Conservation (phyloP, 495 filamentous ascomycete species). For the Penicillium tannophilum region DNA sequence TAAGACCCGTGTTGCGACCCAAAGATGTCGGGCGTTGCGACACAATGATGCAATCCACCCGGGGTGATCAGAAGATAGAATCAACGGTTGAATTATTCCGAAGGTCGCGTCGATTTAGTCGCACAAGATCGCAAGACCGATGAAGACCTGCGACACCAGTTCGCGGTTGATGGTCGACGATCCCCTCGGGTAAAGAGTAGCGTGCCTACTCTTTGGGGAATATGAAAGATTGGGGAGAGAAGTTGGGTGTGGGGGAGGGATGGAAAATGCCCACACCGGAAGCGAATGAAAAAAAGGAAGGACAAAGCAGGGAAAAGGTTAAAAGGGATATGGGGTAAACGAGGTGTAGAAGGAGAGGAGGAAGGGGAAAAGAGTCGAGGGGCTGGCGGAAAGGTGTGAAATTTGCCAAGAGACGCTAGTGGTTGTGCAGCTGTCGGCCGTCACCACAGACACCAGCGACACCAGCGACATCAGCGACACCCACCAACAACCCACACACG, state of each 20-base stretch:
- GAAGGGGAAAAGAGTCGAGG: constrained; percentile 48
- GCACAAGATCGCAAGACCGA: not conserved
- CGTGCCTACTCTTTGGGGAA: constrained; percentile 6
- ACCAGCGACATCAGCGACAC: constrained; percentile 10
- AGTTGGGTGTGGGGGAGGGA: constrained; percentile 7
- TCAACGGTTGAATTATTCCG: not conserved
- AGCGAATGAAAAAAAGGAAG: constrained; percentile 19
- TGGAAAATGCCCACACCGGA: constrained; percentile 9
- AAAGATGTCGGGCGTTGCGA: constrained; percentile 35
- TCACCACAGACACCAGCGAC: constrained; percentile 27
- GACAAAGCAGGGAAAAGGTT: constrained; percentile 15
- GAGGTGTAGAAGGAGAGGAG: constrained; percentile 21
- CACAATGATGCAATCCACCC: constrained; percentile 43
- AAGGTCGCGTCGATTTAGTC: not conserved
- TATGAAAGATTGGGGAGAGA: constrained; percentile 9
- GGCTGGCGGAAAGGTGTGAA: constrained; percentile 49
- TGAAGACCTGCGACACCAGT: not conserved
- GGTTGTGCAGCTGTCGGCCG: constrained; percentile 50
- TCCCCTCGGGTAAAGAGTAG: constrained; percentile 5
- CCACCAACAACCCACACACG: not conserved
- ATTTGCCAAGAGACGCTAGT: constrained; percentile 51
- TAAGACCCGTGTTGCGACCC: constrained; percentile 21
- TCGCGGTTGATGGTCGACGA: not conserved
- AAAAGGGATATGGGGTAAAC: constrained; percentile 4
- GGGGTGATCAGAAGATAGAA: not conserved